A percentile compares a stretch with the other conserved stretches of the same genome.
phyloP scores from a whole-genome alignment of 345 rosid genomes.

The Arabis hirsuta region DNA sequence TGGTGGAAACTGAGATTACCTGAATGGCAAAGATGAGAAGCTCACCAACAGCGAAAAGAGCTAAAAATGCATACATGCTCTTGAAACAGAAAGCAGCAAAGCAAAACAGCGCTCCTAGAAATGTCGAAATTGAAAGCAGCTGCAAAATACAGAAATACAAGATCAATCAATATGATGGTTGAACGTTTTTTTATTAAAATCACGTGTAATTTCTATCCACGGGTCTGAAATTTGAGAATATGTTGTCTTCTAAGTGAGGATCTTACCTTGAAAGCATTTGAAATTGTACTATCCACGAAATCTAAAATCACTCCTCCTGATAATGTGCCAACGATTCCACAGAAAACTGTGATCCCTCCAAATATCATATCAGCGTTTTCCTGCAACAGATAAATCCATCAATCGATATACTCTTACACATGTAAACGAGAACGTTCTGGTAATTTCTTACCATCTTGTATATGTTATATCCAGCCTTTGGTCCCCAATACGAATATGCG shows the following conservation, averaged over 20 bases:
- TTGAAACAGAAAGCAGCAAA: conserved; percentile 81
- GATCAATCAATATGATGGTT: neutral
- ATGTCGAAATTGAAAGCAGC: conserved; percentile 79
- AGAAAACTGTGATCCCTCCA: conserved; percentile 85
- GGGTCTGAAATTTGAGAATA: neutral
- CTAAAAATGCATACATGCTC: conserved; percentile 85
- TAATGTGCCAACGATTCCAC: conserved; percentile 84
- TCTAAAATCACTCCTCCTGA: conserved; percentile 81
- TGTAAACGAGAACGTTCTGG: conserved; percentile 14
- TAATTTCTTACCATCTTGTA: conserved; percentile 72
- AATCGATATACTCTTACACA: conserved; percentile 12
- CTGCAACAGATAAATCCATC: conserved; percentile 48
- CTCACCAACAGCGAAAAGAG: conserved; percentile 82
- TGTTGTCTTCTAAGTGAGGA: conserved; percentile 8
- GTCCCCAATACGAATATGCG: conserved; percentile 98
- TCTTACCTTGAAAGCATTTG: conserved; percentile 92
- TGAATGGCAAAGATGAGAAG: conserved; percentile 87
- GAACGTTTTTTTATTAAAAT: too few relatives aligned
- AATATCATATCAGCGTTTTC: conserved; percentile 83
- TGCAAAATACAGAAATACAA: conserved; percentile 45
- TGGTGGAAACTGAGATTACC: conserved; percentile 49
- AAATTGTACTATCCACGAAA: conserved; percentile 65
- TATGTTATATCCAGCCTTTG: conserved; percentile 88
- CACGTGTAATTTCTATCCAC: neutral
- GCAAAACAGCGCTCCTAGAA: conserved; percentile 78